These are phyloP conservation scores for Rhizophagus clarus DNA, from an alignment of 192 early-diverging fungal genomes.

Conservation along the genomic window DNA sequence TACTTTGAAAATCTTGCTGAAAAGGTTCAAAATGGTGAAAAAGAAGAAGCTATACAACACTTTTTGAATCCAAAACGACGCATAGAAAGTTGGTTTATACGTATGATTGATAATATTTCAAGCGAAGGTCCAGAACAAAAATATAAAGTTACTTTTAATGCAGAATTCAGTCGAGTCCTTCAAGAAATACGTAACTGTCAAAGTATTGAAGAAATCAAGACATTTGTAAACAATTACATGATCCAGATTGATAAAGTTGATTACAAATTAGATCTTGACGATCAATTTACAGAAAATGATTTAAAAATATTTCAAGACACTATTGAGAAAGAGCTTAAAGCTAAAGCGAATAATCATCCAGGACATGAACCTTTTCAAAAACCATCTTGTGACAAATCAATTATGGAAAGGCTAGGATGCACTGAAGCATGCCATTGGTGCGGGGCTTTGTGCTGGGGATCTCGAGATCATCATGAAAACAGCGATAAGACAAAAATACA, in stretches of 20 bases:
- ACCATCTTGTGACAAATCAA: too few relatives aligned
- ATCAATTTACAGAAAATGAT: not conserved
- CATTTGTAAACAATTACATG: conserved; percentile 27
- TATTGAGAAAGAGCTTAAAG: conserved; percentile 13
- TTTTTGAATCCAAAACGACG: not conserved
- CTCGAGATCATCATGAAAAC: conserved; percentile 17
- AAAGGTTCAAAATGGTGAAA: conserved; percentile 12
- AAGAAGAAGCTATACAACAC: not conserved
- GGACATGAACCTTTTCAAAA: conserved; percentile 6
- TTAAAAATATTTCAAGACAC: not conserved
- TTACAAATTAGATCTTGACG: conserved; percentile 5
- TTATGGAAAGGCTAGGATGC: conserved; percentile 27
- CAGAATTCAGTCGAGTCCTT: not conserved
- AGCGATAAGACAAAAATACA: conserved; percentile 25
- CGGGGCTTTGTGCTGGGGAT: conserved; percentile 32
- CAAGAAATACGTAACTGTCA: conserved; percentile 11
- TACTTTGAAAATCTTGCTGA: conserved; percentile 18
- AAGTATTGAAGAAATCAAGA: conserved; percentile 22
- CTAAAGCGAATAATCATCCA: not conserved
- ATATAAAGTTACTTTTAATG: not conserved
- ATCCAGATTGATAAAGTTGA: not conserved
- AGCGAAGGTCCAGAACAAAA: conserved; percentile 9
- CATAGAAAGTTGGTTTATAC: conserved; percentile 19
- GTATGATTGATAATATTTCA: not conserved
- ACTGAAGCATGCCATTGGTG: conserved; percentile 23